Percentiles rank a stretch among this genome's conserved stretches.
Conservation (phyloP, 2,329 filamentous ascomycete genomes). For the Phialocephala subalpina region DNA sequence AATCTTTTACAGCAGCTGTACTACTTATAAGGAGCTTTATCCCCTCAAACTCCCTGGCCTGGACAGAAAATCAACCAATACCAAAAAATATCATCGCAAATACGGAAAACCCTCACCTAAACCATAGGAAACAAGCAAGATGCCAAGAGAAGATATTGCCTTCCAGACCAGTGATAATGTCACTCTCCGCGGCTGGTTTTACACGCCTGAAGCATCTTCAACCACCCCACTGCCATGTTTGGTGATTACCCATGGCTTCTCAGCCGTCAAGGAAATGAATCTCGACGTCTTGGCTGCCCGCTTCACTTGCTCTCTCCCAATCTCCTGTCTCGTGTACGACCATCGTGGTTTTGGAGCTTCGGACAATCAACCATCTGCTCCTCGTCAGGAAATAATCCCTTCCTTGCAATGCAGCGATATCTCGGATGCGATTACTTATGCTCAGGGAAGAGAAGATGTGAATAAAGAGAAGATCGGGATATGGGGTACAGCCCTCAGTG, state of each 20-base stretch:
- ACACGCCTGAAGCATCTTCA: constrained; percentile 27
- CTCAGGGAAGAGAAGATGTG: constrained; percentile 43
- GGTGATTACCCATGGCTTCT: constrained; percentile 37
- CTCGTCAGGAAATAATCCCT: constrained; percentile 45
- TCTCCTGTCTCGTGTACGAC: constrained; percentile 46
- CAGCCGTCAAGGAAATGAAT: constrained; percentile 36
- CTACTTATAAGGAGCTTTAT: no score
- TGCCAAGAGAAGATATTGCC: constrained; percentile 35
- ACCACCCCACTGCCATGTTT: constrained; percentile 31
- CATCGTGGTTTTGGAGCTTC: constrained; percentile 46
- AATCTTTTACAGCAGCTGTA: no score
- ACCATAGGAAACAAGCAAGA: constrained; percentile 6
- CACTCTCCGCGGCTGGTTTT: constrained; percentile 44
- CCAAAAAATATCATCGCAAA: no score
- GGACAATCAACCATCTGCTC: constrained; percentile 41
- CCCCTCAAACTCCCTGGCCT: no score
- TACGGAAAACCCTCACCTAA: not conserved
- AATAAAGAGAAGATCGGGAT: constrained; percentile 45
- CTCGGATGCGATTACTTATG: constrained; percentile 49
- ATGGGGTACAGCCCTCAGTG: constrained; percentile 48
- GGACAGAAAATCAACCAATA: no score
- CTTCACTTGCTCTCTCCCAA: constrained; percentile 33
- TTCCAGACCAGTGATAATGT: constrained; percentile 41
- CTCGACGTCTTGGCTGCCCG: constrained; percentile 37
- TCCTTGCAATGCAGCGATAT: constrained; percentile 45